Evolutionary conservation across 2,329 filamentous ascomycete species (phyloP).

Genomic region (Emergomyces orientalis): DNA sequence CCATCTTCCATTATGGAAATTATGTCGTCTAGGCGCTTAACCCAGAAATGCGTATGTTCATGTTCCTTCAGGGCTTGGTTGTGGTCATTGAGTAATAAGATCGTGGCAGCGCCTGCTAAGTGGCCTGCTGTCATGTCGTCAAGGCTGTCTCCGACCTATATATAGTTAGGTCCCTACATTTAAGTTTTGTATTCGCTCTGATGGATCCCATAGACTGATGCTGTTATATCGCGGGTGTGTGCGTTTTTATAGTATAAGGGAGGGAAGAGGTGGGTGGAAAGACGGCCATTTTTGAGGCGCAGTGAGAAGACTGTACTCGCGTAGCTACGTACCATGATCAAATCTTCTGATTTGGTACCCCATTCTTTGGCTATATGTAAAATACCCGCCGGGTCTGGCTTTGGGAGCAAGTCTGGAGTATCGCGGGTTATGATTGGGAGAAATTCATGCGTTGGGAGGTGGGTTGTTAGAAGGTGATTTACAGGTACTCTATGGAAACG

Average conservation of each 20-base stretch:
- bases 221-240: too few species aligned
- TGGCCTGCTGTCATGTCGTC: constrained; percentile 90
- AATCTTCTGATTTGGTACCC: constrained; percentile 44
- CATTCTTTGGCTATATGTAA: constrained; percentile 72
- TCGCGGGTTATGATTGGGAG: constrained; percentile 74
- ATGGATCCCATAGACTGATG: background rate
- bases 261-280: background rate
- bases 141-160: constrained; percentile 60
- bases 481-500: constrained; percentile 30
- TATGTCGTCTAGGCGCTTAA: constrained; percentile 64
- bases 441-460: constrained; percentile 60
- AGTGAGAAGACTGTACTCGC: background rate
- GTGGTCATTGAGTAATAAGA: constrained; percentile 77
- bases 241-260: background rate
- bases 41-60: constrained; percentile 66
- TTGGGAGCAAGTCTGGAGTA: constrained; percentile 56
- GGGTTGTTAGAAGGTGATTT: constrained; percentile 51
- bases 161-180: constrained; percentile 10
- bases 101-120: constrained; percentile 75
- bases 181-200: background rate
- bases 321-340: constrained; percentile 48
- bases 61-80: constrained; percentile 62
- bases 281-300: background rate
- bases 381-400: constrained; percentile 81
- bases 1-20: constrained; percentile 65